Conservation (phyloP, 768 basidiomycete species). For the Psilocybe azurescens region DNA sequence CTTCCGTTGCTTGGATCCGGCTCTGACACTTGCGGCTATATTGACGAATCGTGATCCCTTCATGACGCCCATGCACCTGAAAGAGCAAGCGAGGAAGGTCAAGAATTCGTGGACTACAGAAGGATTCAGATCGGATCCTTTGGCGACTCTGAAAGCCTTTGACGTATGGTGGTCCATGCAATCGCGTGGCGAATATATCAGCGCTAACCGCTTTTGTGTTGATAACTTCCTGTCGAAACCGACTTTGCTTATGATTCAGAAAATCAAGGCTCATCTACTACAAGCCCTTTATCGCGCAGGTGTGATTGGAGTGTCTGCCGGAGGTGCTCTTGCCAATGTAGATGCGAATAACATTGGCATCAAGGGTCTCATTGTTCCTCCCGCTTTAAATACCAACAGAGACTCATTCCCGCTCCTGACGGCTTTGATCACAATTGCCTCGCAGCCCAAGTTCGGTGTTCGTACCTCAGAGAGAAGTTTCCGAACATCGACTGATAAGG, state of each 20-base stretch:
- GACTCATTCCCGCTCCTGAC: slow-evolving; percentile 78
- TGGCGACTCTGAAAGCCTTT: slow-evolving; percentile 82
- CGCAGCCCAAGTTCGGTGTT: slow-evolving; percentile 91
- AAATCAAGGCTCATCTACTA: slow-evolving; percentile 79
- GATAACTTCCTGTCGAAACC: slow-evolving; percentile 91
- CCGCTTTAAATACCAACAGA: slow-evolving; percentile 73
- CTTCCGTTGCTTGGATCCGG: slow-evolving; percentile 90
- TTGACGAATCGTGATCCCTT: slow-evolving; percentile 92
- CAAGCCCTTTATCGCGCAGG: slow-evolving; percentile 81
- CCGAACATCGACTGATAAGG: slow-evolving; percentile 86
- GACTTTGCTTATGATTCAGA: slow-evolving; percentile 81
- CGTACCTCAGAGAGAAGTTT: slow-evolving; percentile 68
- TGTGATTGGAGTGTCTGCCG: slow-evolving; percentile 81
- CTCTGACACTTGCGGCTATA: slow-evolving; percentile 90
- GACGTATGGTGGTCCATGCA: slow-evolving; percentile 82
- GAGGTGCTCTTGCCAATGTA: slow-evolving; percentile 48
- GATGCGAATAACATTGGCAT: slow-evolving; percentile 5
- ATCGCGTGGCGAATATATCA: slow-evolving; percentile 61
- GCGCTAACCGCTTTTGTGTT: slow-evolving; percentile 76
- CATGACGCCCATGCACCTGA: slow-evolving; percentile 79
- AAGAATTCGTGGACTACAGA: slow-evolving; percentile 82
- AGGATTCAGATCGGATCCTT: slow-evolving; percentile 84
- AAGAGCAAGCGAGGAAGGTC: slow-evolving; percentile 67
- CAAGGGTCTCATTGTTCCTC: slow-evolving; percentile 54
- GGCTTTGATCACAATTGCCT: slow-evolving; percentile 83